Percentiles rank a stretch among this genome's conserved stretches.
phyloP scores from a whole-genome alignment of 179 eudicot species.

The Beta lomatogona region DNA sequence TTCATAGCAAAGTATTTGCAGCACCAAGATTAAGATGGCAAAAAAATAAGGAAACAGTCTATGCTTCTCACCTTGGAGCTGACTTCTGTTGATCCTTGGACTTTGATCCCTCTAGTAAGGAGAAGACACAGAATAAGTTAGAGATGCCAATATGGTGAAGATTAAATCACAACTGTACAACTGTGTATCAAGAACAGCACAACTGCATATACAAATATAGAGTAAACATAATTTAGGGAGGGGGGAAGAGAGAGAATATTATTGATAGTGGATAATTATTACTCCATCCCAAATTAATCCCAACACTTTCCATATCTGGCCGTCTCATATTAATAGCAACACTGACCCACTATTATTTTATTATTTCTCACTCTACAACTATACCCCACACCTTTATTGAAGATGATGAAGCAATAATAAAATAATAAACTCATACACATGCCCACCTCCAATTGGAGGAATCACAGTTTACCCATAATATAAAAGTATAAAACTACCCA shows the following conservation, averaged over 20 bases:
- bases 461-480: no score
- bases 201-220: not conserved
- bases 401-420: no score
- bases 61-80: conserved; percentile 50
- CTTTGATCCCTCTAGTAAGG: conserved; percentile 50
- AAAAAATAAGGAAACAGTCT: not conserved
- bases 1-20: not conserved
- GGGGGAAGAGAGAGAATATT: not conserved
- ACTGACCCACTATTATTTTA: no score
- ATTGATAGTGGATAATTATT: no score
- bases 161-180: not conserved
- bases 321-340: no score
- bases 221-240: not conserved
- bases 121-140: conserved; percentile 5
- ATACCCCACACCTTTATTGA: no score
- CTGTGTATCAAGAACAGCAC: not conserved
- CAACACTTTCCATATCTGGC: no score
- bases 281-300: no score
- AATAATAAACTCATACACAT: no score
- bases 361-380: no score
- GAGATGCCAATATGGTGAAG: not conserved
- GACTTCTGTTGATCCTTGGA: conserved; percentile 47
- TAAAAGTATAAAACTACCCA: no score
- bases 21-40: not conserved
- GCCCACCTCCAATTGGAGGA: no score